Conservation (phyloP, 306 rosid species). For the Sicyos edulis region DNA sequence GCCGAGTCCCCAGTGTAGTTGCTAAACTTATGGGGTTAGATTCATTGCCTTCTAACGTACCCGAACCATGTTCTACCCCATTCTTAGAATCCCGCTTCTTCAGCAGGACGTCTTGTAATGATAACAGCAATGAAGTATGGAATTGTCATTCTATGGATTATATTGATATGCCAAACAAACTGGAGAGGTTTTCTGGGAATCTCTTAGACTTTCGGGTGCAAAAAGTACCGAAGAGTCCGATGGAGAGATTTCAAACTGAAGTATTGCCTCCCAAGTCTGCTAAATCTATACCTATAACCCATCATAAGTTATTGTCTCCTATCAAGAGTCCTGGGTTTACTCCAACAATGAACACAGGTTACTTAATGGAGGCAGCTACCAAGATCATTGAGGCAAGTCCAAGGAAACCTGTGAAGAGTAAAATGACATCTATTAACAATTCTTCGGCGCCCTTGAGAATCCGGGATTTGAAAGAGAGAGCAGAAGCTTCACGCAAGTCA, state of each 20-base stretch:
- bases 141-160: constrained; percentile 37
- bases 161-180: constrained; percentile 39
- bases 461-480: constrained; percentile 62
- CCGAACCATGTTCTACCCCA: constrained; percentile 40
- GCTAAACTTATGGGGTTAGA: constrained; percentile 96
- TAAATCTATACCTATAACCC: constrained; percentile 75
- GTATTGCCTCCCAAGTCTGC: constrained; percentile 83
- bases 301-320: constrained; percentile 80
- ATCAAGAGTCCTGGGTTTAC: constrained; percentile 60
- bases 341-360: constrained; percentile 45
- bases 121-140: constrained; percentile 29
- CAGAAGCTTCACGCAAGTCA: constrained; percentile 59
- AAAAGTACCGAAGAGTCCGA: constrained; percentile 39
- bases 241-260: constrained; percentile 79
- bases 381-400: constrained; percentile 82
- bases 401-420: constrained; percentile 40
- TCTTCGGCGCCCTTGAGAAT: constrained; percentile 73
- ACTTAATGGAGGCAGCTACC: constrained; percentile 83
- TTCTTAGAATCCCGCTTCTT: constrained; percentile 35
- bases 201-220: constrained; percentile 38
- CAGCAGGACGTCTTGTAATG: constrained; percentile 35
- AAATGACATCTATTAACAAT: constrained; percentile 37
- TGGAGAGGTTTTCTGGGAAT: constrained; percentile 47
- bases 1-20: constrained; percentile 69
- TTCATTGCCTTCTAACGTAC: constrained; percentile 46